A percentile compares a stretch with the other conserved stretches of the same genome.
phyloP scores from a whole-genome alignment of 768 basidiomycete genomes.

The Hortiboletus flavorubellus region DNA sequence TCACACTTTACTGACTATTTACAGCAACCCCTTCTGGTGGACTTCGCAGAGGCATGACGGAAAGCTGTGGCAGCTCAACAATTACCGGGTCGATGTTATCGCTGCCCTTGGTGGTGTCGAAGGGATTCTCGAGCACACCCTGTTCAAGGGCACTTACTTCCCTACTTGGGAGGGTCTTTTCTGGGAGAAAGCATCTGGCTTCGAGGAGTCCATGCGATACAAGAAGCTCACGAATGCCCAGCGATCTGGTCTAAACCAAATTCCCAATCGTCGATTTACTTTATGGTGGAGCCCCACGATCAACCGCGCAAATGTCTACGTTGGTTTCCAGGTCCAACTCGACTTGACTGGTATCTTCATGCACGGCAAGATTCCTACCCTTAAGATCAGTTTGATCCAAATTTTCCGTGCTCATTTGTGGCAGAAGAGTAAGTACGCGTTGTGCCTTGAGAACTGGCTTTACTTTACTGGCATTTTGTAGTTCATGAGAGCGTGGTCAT shows the following conservation, averaged over 20 bases:
- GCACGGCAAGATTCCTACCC: constrained; percentile 97
- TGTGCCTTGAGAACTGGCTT: constrained; percentile 9
- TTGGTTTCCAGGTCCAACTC: constrained; percentile 99
- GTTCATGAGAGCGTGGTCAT: constrained; percentile 91
- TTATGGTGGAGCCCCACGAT: constrained; percentile 99
- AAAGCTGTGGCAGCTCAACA: constrained; percentile 96
- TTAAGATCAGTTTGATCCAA: constrained; percentile 99
- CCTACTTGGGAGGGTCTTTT: constrained; percentile 98
- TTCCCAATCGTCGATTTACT: constrained; percentile 98
- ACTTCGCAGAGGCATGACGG: constrained; percentile 96
- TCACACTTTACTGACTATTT: constrained; percentile 10
- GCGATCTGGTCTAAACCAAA: constrained; percentile 95
- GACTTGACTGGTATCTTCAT: constrained; percentile 98
- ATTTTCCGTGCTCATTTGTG: constrained; percentile 99
- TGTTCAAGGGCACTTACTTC: constrained; percentile 98
- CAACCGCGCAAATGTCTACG: constrained; percentile 98
- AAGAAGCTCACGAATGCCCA: constrained; percentile 98
- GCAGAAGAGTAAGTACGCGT: constrained; percentile 85
- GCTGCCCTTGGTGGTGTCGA: constrained; percentile 97
- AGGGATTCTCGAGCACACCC: constrained; percentile 92
- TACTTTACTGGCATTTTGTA: constrained; percentile 26
- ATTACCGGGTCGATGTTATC: constrained; percentile 98
- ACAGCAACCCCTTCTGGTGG: constrained; percentile 98
- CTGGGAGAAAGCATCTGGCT: constrained; percentile 98
- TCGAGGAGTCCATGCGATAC: constrained; percentile 95